Conservation (phyloP, 331 rosid genomes). For the Stylosanthes scabra region DNA sequence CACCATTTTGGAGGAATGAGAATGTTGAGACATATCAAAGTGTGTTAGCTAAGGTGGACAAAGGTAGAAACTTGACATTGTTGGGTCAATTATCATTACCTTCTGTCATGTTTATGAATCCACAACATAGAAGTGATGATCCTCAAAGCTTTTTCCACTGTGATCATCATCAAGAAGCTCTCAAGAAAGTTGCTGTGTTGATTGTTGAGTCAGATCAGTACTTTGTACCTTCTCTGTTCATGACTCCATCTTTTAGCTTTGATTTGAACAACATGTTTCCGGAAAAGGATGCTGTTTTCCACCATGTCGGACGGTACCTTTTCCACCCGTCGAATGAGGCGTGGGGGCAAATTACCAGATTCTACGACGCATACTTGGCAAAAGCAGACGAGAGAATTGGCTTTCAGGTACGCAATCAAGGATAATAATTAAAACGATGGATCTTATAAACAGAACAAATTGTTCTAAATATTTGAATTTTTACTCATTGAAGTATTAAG, state of each 20-base stretch:
- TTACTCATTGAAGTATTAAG: no score
- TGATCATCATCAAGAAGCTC: conserved; percentile 57
- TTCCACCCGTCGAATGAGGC: conserved; percentile 74
- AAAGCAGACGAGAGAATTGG: conserved; percentile 62
- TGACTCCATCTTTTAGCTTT: conserved; percentile 54
- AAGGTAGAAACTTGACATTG: conserved; percentile 12
- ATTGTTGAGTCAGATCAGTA: conserved; percentile 63
- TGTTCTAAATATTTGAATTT: no score
- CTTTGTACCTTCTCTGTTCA: conserved; percentile 68
- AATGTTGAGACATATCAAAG: conserved; percentile 43
- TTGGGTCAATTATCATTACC: conserved; percentile 38
- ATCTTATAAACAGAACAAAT: no score
- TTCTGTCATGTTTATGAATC: conserved; percentile 53
- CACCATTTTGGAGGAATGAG: conserved; percentile 41
- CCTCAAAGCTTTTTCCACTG: conserved; percentile 69
- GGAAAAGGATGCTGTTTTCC: conserved; percentile 55
- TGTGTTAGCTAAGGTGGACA: conserved; percentile 45
- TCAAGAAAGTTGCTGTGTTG: conserved; percentile 47
- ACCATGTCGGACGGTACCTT: conserved; percentile 64
- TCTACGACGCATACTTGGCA: conserved; percentile 54
- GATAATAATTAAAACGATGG: no score
- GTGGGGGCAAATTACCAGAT: conserved; percentile 57
- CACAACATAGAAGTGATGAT: conserved; percentile 43
- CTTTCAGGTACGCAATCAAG: conserved; percentile 39
- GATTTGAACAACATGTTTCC: conserved; percentile 53